Conservation (phyloP, 1,284 basidiomycete species). For the Bondarzewia mesenterica region DNA sequence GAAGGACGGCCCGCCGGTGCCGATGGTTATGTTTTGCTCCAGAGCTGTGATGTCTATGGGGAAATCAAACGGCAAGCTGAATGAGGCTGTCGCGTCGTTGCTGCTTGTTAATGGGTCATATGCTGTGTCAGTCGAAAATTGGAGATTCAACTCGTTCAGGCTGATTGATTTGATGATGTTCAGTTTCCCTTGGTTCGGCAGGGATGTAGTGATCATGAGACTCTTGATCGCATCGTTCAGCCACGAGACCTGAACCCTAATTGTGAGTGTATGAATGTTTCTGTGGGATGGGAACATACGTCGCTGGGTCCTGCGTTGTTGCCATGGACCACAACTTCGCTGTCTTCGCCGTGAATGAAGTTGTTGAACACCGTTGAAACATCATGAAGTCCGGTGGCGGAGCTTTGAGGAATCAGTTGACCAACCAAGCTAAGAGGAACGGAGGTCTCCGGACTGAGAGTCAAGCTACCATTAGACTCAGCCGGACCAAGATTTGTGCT, state of each 20-base stretch:
- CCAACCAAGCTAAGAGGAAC: slow-evolving; percentile 52
- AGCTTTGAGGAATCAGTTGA: slow-evolving; percentile 56
- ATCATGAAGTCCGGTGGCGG: slow-evolving; percentile 41
- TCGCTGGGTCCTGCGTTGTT: slow-evolving; percentile 55
- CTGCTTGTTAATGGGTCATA: slow-evolving; percentile 56
- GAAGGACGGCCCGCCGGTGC: slow-evolving; percentile 46
- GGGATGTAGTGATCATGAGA: slow-evolving; percentile 49
- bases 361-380: slow-evolving; percentile 69
- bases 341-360: slow-evolving; percentile 64
- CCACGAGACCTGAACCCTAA: slow-evolving; percentile 50
- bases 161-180: slow-evolving; percentile 60
- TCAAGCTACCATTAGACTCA: slow-evolving; percentile 40
- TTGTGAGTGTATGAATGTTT: not conserved
- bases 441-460: slow-evolving; percentile 47
- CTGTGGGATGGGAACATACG: slow-evolving; percentile 26
- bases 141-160: slow-evolving; percentile 55
- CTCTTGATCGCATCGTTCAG: slow-evolving; percentile 68
- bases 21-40: slow-evolving; percentile 55
- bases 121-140: slow-evolving; percentile 50
- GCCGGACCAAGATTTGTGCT: slow-evolving; percentile 55
- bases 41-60: slow-evolving; percentile 60
- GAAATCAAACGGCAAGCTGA: slow-evolving; percentile 67
- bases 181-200: slow-evolving; percentile 60
- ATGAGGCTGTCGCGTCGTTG: slow-evolving; percentile 50
- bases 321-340: slow-evolving; percentile 54